Percentiles rank a stretch among this genome's conserved stretches.
phyloP scores from a whole-genome alignment of 306 rosid genomes.

The Rosa rugosa region DNA sequence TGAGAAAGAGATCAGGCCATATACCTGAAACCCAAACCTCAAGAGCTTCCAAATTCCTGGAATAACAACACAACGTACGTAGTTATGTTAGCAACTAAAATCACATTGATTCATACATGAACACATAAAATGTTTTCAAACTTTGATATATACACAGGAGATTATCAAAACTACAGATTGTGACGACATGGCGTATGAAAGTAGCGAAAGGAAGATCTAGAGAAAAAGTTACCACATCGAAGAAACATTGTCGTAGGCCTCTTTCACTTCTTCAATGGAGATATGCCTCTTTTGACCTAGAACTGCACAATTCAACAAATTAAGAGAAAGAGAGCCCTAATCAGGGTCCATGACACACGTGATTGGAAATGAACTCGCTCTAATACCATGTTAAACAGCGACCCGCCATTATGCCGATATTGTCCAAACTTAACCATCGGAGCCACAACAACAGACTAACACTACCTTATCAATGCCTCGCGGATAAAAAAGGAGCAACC shows the following conservation, averaged over 20 bases:
- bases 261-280: conserved; percentile 62
- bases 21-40: no score
- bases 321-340: conserved; percentile 15
- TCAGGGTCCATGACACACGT: no score
- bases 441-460: no score
- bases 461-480: no score
- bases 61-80: conserved; percentile 20
- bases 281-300: conserved; percentile 47
- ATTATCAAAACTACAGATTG: not conserved
- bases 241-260: conserved; percentile 54
- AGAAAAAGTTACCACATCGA: conserved; percentile 52
- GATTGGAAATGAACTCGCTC: no score
- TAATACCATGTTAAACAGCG: no score
- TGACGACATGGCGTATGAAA: not conserved
- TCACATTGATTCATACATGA: not conserved
- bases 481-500: no score
- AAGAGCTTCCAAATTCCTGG: conserved; percentile 57
- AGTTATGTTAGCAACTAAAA: not conserved
- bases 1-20: no score
- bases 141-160: not conserved
- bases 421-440: no score
- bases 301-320: conserved; percentile 39
- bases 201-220: not conserved
- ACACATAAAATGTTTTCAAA: no score
- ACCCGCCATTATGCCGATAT: no score